phyloP scores from a whole-genome alignment of 1,284 basidiomycete species.

The Chalciporus sp. region DNA sequence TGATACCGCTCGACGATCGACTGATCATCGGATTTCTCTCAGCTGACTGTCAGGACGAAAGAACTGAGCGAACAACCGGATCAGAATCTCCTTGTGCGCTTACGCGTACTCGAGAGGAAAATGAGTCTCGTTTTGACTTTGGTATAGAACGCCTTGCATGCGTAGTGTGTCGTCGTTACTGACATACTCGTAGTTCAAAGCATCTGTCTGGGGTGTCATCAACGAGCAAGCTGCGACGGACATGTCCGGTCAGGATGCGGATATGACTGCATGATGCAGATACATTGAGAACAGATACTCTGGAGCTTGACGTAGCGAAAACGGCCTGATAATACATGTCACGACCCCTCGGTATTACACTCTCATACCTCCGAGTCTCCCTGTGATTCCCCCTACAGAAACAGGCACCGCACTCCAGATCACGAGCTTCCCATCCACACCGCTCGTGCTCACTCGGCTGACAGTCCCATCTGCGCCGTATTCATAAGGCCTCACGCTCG shows the following conservation, averaged over 20 bases:
- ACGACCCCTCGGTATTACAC: conserved; percentile 35
- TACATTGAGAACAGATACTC: not conserved
- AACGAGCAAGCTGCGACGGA: conserved; percentile 76
- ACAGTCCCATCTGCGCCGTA: conserved; percentile 62
- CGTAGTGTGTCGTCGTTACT: not conserved
- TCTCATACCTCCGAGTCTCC: conserved; percentile 53
- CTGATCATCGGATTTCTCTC: not conserved
- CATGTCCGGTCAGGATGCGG: conserved; percentile 36
- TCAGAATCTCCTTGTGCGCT: conserved; percentile 70
- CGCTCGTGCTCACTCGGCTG: conserved; percentile 85
- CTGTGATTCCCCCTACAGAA: conserved; percentile 39
- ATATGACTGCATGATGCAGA: conserved; percentile 19
- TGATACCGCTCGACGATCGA: conserved; percentile 3
- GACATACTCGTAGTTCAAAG: conserved; percentile 73
- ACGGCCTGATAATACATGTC: conserved; percentile 14
- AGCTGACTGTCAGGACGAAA: conserved; percentile 64
- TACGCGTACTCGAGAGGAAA: conserved; percentile 88
- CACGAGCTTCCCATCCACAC: conserved; percentile 92
- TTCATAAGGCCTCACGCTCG: conserved; percentile 81
- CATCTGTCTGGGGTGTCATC: conserved; percentile 93
- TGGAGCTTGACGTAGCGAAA: not conserved
- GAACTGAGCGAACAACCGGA: conserved; percentile 71
- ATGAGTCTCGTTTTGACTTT: conserved; percentile 93
- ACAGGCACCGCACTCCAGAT: conserved; percentile 83
- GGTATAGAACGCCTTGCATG: conserved; percentile 37